Evolutionary conservation across 2,329 filamentous ascomycete genomes (phyloP), one percentile per base, ranked within the genome.

Genomic region (Epichloe bromicola): DNA sequence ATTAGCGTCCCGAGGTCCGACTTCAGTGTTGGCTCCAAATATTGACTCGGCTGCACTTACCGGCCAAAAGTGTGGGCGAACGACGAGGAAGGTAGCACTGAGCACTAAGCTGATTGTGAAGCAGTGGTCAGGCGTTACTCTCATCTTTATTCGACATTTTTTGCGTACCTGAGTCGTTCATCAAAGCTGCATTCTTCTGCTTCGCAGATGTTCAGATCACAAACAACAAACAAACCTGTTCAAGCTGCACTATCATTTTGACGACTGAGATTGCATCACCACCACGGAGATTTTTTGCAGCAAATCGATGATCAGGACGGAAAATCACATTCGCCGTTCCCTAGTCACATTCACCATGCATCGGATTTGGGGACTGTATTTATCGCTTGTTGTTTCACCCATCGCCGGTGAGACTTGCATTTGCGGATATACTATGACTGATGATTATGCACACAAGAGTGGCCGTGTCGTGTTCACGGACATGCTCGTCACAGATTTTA

Each of bases 401-500:
- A 19, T 34, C 12, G 48, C n/a, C 30, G 55, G 52, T 4, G 51
- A 53, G 14, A 74, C 75, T 54, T 90, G 86, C 67, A 78, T 85
- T 59, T 91, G 86, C 61, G 86, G 86, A 48, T 90, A 88, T 64
- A 75, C 75, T 3, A 65, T 82, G 43, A 70, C 69, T 54, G 65
- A 72, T 5, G 30, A 51, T 30, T 30, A 30, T 39, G 71, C 69
- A n/a, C 60, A 66, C 44, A 65, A 67, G 30, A 56, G 61, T 4
- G 52, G 59, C 6, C 59, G 65, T 45, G 66, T 71, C 40, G 61
- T 85, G 49, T 89, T 86, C 63, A 87, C 83, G 2, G 80, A 89
- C 53, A 61, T 81, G 11, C 65, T 87, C 48, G 85, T 89, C 61
- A 83, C 83, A 19, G 82, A 90, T 66, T 90, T 90, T 61, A 68